phyloP scores from a whole-genome alignment of 2,329 filamentous ascomycete genomes.

The Colletotrichum tabaci region DNA sequence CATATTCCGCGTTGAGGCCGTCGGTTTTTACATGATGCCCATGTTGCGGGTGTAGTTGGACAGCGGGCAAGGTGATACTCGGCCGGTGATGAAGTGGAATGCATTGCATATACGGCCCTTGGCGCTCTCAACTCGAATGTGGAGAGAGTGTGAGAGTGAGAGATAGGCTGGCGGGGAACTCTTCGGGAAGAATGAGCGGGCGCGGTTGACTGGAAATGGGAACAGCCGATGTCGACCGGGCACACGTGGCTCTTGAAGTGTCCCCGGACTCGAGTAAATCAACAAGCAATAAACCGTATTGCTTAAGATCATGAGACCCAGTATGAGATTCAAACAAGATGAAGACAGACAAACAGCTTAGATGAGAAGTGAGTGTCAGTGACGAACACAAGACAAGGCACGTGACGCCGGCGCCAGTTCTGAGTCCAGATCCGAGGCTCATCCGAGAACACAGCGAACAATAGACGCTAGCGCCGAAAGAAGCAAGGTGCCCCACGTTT shows the following conservation, averaged over 20 bases:
- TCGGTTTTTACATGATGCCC: background rate
- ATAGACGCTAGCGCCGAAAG: constrained; percentile 1
- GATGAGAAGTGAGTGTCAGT: background rate
- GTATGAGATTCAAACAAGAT: background rate
- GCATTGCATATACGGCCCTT: constrained; percentile 18
- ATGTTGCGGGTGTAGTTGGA: background rate
- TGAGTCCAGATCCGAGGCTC: constrained; percentile 30
- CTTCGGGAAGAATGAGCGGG: constrained; percentile 11
- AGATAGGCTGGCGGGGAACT: constrained; percentile 26
- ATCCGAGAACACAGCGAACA: constrained; percentile 14
- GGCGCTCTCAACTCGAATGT: constrained; percentile 23
- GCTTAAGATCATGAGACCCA: too few relatives aligned
- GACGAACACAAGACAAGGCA: background rate
- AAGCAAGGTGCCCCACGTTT: constrained; percentile 13
- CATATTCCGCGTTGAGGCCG: background rate
- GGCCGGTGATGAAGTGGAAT: constrained; percentile 19
- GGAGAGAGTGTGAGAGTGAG: constrained; percentile 29
- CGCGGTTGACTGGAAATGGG: background rate
- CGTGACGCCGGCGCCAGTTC: constrained; percentile 1
- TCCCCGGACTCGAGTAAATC: background rate
- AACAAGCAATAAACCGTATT: too few relatives aligned
- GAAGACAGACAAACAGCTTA: background rate
- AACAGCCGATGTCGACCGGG: background rate
- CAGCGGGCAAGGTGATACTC: constrained; percentile 1
- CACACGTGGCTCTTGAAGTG: background rate